Base-by-base conservation (phyloP, 2,329 filamentous ascomycete species). In the Trichothecium sympodiale region DNA sequence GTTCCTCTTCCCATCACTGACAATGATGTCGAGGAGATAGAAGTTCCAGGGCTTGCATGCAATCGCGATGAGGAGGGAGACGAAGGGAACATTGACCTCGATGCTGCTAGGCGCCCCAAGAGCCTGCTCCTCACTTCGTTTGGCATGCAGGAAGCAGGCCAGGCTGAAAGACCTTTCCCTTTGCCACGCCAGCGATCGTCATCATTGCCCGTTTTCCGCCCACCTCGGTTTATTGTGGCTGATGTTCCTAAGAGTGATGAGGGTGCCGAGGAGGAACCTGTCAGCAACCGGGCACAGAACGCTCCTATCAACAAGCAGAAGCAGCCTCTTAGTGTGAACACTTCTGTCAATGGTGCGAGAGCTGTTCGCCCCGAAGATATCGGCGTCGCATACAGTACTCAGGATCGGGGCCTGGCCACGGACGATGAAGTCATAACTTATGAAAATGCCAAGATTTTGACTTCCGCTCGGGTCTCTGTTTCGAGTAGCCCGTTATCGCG, bases 11-110 rank as follows among this genome's bases (percentile, higher is more conserved):
- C 83, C 0, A 62, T 79, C 29, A 65, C 65, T 17, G 66, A 74
- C 26, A 69, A 77, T 33, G 85, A 93, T 50, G 60, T 89, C 7
- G 71, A 80, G 31, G 85, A 93, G 52, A 91, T 93, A 29, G 83
- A 91, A 49, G 71, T 86, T 31, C 82, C 83, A 4, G 82, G 81
- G 0, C 65, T 86, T 5, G 74, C 70, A 1, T 56, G 55, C 10
- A 69, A 77, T 43, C 74, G 67, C 38, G 77, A 84, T 38, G 77
- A 80, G 12, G 80, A 81, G 8, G 55, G 62, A 3, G 53, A 57
- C 4, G 55, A 58, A 2, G 55, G 59, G 2, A 48, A 55, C 2
- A 48, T 62, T 40, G 46, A 64, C 23, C 7, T 30, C 5, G 41
- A 52, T 8, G 41, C 41, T 5, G 36, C 50, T 3, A 34, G 42